phyloP scores from a whole-genome alignment of 306 rosid species.

The Coriaria nepalensis region DNA sequence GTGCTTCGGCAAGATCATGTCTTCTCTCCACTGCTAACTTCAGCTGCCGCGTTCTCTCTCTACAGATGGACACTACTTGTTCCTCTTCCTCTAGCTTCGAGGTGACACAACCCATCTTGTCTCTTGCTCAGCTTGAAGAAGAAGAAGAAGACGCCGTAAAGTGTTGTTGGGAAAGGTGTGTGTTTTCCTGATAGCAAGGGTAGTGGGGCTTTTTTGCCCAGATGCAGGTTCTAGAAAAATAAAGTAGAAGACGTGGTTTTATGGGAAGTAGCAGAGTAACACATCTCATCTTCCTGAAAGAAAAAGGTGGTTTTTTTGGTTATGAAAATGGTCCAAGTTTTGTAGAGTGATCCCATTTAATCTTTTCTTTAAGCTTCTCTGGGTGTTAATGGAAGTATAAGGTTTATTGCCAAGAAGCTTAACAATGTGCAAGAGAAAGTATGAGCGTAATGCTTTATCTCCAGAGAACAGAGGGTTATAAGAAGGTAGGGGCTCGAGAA shows the following conservation, averaged over 20 bases:
- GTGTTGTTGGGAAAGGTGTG: slow-evolving; percentile 27
- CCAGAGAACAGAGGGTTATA: slow-evolving; percentile 20
- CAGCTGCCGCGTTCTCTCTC: slow-evolving; percentile 67
- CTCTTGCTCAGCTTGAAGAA: slow-evolving; percentile 13
- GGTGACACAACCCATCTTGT: slow-evolving; percentile 78
- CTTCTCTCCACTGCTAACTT: slow-evolving; percentile 82
- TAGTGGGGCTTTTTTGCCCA: slow-evolving; percentile 29
- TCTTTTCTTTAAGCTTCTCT: background rate
- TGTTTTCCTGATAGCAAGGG: slow-evolving; percentile 33
- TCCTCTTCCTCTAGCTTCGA: slow-evolving; percentile 93
- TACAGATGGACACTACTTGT: slow-evolving; percentile 63
- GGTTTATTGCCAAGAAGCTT: no score
- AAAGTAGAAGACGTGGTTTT: slow-evolving; percentile 22
- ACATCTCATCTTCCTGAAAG: slow-evolving; percentile 19
- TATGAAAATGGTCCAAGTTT: slow-evolving; percentile 13
- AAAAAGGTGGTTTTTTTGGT: slow-evolving; percentile 11
- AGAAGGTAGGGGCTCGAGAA: slow-evolving; percentile 96
- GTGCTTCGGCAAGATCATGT: slow-evolving; percentile 75
- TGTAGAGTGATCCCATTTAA: background rate
- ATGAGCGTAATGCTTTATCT: no score
- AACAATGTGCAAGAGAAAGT: slow-evolving; percentile 23
- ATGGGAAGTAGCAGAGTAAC: slow-evolving; percentile 15
- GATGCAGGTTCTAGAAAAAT: slow-evolving; percentile 21
- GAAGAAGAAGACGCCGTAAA: slow-evolving; percentile 31
- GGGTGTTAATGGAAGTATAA: no score